Percentiles rank a stretch among this genome's conserved stretches.
These are phyloP conservation scores for Scheffersomyces cryptocercus DNA, from an alignment of 1,139 yeast species.

Conservation along the genomic window DNA sequence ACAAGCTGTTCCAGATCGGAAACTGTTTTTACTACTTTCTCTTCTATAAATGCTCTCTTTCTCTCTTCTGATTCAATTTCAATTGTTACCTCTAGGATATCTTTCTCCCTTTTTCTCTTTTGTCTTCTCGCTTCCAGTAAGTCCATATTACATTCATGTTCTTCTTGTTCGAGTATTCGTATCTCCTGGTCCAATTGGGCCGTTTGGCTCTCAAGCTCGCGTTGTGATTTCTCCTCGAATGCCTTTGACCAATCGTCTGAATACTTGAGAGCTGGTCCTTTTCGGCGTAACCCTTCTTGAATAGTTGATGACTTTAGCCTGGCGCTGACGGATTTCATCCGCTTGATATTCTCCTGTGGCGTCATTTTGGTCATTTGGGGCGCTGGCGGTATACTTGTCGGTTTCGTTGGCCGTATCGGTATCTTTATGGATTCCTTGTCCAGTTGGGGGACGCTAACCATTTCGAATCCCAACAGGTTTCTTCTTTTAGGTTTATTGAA, in stretches of 20 bases:
- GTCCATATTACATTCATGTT: slow-evolving; percentile 5
- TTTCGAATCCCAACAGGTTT: slow-evolving; percentile 6
- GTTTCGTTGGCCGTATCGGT: background rate
- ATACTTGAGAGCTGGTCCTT: background rate
- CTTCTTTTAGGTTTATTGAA: slow-evolving; percentile 6
- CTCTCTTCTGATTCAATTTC: slow-evolving; percentile 8
- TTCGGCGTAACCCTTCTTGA: background rate
- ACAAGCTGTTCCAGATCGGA: slow-evolving; percentile 10
- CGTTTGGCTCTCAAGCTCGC: background rate
- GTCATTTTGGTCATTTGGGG: slow-evolving; percentile 2
- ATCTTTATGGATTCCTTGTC: background rate
- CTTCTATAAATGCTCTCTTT: background rate
- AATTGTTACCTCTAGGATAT: background rate
- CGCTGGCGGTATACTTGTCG: slow-evolving; percentile 2
- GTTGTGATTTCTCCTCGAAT: background rate
- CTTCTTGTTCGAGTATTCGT: slow-evolving; percentile 2
- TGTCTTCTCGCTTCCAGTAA: slow-evolving; percentile 10
- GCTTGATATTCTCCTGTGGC: slow-evolving; percentile 1
- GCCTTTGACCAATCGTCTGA: background rate
- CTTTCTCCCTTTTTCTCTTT: slow-evolving; percentile 1
- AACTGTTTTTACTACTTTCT: background rate
- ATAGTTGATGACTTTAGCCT: background rate
- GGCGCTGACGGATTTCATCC: background rate
- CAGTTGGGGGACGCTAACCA: slow-evolving; percentile 1
- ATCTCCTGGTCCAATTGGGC: background rate